Conservation (phyloP, 805 yeast species). For the Vanderwaltozyma verrucispora region DNA sequence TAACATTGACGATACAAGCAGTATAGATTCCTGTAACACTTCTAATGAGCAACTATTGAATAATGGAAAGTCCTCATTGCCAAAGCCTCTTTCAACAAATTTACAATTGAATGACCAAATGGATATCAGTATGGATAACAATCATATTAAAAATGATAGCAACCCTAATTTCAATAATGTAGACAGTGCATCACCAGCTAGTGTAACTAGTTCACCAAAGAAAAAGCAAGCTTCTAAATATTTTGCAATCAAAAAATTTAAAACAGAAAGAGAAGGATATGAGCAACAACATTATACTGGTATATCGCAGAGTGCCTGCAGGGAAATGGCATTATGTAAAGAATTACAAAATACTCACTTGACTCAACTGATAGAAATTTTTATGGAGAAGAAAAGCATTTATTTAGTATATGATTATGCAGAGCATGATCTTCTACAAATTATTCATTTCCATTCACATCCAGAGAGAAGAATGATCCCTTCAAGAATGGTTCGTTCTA, state of each 20-base stretch:
- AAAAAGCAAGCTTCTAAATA: conserved; percentile 24
- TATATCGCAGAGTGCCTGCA: conserved; percentile 87
- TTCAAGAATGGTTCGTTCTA: conserved; percentile 65
- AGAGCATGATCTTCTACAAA: conserved; percentile 89
- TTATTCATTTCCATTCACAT: conserved; percentile 89
- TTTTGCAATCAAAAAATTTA: conserved; percentile 91
- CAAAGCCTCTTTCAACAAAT: too few species aligned
- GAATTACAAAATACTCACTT: conserved; percentile 76
- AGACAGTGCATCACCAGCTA: neutral
- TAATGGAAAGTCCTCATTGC: too few species aligned
- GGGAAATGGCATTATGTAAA: conserved; percentile 92
- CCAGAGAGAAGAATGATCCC: conserved; percentile 77
- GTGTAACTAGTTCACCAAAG: neutral
- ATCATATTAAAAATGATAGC: too few species aligned
- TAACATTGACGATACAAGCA: neutral
- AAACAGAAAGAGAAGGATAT: conserved; percentile 78
- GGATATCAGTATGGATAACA: too few species aligned
- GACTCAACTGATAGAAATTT: conserved; percentile 69
- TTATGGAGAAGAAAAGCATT: conserved; percentile 78
- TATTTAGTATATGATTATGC: conserved; percentile 95
- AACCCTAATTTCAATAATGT: neutral
- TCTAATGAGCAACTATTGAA: too few species aligned
- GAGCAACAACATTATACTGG: conserved; percentile 88
- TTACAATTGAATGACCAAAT: too few species aligned
- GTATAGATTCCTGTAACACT: neutral